Percentiles rank a stretch among this genome's conserved stretches.
Conservation (phyloP, 345 rosid genomes). For the Camelina laxa region DNA sequence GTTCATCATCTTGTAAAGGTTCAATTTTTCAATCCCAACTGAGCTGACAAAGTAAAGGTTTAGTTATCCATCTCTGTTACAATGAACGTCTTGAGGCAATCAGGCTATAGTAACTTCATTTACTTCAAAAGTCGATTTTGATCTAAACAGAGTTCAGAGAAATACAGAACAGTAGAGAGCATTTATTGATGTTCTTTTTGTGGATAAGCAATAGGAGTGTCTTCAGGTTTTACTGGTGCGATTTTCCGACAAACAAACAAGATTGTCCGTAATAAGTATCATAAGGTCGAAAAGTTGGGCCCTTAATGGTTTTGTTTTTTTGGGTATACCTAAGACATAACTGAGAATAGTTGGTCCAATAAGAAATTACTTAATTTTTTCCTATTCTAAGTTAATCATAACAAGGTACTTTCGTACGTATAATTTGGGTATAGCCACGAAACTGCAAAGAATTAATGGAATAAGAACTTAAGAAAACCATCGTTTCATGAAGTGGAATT, state of each 20-base stretch:
- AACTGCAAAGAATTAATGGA: neutral
- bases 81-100: neutral
- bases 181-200: neutral
- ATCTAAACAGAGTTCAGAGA: neutral
- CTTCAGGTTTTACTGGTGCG: neutral
- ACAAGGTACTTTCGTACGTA: neutral
- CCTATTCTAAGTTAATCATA: neutral
- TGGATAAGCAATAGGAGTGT: neutral
- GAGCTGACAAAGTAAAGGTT: conserved; percentile 13
- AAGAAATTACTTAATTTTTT: neutral
- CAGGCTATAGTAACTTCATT: too few species aligned
- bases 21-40: conserved; percentile 14
- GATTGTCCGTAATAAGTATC: neutral
- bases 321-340: neutral
- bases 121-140: too few species aligned
- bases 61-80: neutral
- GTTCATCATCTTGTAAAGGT: conserved; percentile 20
- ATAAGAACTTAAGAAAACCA: neutral
- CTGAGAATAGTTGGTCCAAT: neutral
- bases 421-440: neutral
- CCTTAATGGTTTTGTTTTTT: neutral
- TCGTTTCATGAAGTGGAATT: neutral
- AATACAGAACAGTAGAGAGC: neutral
- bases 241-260: neutral
- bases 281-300: neutral